Base-by-base conservation (phyloP, 352 stramenopile genomes). In the Globisporangium spinosum region DNA sequence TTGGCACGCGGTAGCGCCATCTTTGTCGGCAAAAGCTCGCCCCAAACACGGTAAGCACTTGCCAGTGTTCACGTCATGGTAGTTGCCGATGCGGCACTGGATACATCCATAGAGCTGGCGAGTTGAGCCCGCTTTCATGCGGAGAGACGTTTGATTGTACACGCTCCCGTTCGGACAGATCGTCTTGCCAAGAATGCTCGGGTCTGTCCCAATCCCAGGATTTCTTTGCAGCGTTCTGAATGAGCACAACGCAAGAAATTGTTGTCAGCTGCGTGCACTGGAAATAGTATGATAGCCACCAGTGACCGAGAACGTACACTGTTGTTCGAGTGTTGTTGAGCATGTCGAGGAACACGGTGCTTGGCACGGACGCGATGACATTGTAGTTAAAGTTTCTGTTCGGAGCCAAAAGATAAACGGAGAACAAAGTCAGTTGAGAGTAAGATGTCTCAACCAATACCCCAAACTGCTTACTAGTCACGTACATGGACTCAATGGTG, bases 321-420 rank as follows among this genome's bases (percentile, higher is more conserved):
- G 83, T 82, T 10, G 70, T 85, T 17, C 76, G 76, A 0, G 78
- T 66, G 13, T 75, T 75, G 23, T 75, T 73, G 13, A 89, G 67
- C 3, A 91, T 68, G 1, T 68, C 58, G 10, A 85, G 57, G 56
- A 91, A 88, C 7, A 77, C 79, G 0, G 80, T 89, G 20, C 75
- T 80, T 4, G 82, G 80, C 10, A 91, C 83, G 0, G 79, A 87
- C 17, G 68, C 75, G 61, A 91, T 89, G 15, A 74, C 65, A 57
- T 89, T 91, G 51, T 82, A 78, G 61, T 89, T 76, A 35, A 89
- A 77, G 57, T 86, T 77, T 53, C 83, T 89, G 55, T 17, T 56
- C 40, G 49, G 3, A 65, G 32, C 22, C 29, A 4, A 51, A 64
- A 57, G 0, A 49, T 10, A 64, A 59, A 10, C 38, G n/a, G 25